Conservation (phyloP, 208 protist genomes). For the Trichomonas tenax region DNA sequence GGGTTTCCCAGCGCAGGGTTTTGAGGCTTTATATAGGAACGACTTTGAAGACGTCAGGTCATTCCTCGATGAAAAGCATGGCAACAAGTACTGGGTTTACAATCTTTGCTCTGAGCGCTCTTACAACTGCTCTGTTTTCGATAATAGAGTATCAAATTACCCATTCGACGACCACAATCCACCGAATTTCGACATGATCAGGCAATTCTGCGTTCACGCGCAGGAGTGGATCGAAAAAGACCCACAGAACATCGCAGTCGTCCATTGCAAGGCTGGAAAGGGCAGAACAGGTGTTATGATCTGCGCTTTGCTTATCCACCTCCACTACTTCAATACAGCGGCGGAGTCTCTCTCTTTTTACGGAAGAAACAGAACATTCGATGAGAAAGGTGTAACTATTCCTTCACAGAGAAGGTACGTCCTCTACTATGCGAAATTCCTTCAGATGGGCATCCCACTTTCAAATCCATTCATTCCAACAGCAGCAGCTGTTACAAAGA, state of each 20-base stretch:
- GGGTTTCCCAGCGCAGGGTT: slow-evolving; percentile 44
- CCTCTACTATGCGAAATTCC: neutral
- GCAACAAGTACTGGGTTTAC: slow-evolving; percentile 56
- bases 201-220: slow-evolving; percentile 29
- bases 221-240: neutral
- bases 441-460: neutral
- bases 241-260: slow-evolving; percentile 54
- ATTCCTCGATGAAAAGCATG: slow-evolving; percentile 69
- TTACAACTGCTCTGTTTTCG: slow-evolving; percentile 42
- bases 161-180: slow-evolving; percentile 51
- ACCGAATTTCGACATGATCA: slow-evolving; percentile 37
- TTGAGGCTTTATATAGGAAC: slow-evolving; percentile 74
- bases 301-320: slow-evolving; percentile 40
- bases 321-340: neutral
- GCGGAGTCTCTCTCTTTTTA: slow-evolving; percentile 44
- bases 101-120: slow-evolving; percentile 51
- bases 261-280: slow-evolving; percentile 92
- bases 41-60: slow-evolving; percentile 60
- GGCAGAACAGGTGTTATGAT: slow-evolving; percentile 79
- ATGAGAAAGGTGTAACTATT: slow-evolving; percentile 66
- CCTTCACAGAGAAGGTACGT: slow-evolving; percentile 52
- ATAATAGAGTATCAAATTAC: slow-evolving; percentile 38
- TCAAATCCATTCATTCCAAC: neutral
- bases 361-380: slow-evolving; percentile 51
- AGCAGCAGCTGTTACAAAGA: neutral